Percentiles rank a stretch among this genome's conserved stretches.
Conservation (phyloP, 345 rosid species). For the Theobroma cacao region DNA sequence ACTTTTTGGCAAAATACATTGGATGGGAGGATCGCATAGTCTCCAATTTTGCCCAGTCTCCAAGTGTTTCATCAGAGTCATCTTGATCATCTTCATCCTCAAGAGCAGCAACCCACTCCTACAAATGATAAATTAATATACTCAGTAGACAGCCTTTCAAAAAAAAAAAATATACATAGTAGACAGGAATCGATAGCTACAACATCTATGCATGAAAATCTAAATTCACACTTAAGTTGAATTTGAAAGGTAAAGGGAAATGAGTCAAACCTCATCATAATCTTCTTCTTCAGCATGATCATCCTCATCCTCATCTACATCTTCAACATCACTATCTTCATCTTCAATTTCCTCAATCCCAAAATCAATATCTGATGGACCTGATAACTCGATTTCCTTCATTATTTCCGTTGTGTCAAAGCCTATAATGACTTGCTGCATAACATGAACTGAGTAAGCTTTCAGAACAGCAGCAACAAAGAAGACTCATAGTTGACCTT, state of each 20-base stretch:
- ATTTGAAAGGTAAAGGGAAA: constrained; percentile 11
- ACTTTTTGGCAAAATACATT: constrained; percentile 79
- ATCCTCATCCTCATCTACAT: constrained; percentile 37
- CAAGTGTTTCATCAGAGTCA: constrained; percentile 55
- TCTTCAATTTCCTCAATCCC: constrained; percentile 65
- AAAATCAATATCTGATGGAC: constrained; percentile 68
- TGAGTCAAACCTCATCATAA: constrained; percentile 49
- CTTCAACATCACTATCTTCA: constrained; percentile 58
- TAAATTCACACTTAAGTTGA: constrained; percentile 11
- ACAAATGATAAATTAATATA: constrained; percentile 19
- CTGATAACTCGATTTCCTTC: constrained; percentile 65
- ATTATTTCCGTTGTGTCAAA: constrained; percentile 78
- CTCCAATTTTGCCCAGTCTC: constrained; percentile 92
- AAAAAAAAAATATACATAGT: not conserved
- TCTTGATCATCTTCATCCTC: constrained; percentile 59
- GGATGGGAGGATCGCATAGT: constrained; percentile 95
- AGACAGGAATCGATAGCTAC: constrained; percentile 6
- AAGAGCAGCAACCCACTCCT: constrained; percentile 77
- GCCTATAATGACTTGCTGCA: constrained; percentile 92
- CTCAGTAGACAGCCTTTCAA: too few relatives aligned
- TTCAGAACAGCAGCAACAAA: not conserved
- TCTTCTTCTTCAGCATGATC: constrained; percentile 39
- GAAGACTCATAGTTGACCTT: not conserved
- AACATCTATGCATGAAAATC: constrained; percentile 1
- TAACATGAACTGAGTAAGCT: constrained; percentile 18